A percentile compares a stretch with the other conserved stretches of the same genome.
Evolutionary conservation across 441 rosid genomes (phyloP).

Genomic region (Syzygium malaccense): DNA sequence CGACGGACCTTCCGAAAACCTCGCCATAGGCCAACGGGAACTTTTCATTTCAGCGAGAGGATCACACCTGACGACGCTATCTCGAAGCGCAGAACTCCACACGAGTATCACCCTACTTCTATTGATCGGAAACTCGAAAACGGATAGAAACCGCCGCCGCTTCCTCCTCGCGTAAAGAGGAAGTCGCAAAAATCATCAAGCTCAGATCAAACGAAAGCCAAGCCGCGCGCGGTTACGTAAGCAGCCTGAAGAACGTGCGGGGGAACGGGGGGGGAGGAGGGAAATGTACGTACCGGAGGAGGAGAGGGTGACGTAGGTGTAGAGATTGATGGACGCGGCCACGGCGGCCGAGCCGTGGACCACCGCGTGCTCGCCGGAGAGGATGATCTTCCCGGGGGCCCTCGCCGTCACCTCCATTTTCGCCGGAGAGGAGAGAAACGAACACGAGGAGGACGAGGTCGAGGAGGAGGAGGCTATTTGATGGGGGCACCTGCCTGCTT

Average conservation of each 20-base stretch:
- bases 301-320: constrained; percentile 41
- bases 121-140: background rate
- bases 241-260: background rate
- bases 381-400: constrained; percentile 95
- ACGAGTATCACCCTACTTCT: background rate
- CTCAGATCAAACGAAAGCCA: background rate
- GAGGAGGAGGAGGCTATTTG: background rate
- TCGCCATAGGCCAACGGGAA: background rate
- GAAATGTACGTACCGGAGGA: constrained; percentile 18
- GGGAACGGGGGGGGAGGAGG: background rate
- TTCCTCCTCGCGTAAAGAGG: background rate
- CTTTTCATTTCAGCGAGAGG: background rate
- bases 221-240: background rate
- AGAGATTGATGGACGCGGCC: constrained; percentile 87
- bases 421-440: background rate
- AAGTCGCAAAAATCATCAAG: background rate
- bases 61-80: background rate
- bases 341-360: constrained; percentile 93
- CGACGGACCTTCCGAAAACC: background rate
- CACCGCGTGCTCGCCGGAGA: constrained; percentile 94
- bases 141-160: background rate
- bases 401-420: constrained; percentile 78
- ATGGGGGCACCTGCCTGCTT: no score
- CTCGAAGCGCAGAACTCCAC: background rate
- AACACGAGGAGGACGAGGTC: background rate